These are phyloP conservation scores for Penicillium taxi DNA, from an alignment of 495 filamentous ascomycete genomes.

Conservation along the genomic window DNA sequence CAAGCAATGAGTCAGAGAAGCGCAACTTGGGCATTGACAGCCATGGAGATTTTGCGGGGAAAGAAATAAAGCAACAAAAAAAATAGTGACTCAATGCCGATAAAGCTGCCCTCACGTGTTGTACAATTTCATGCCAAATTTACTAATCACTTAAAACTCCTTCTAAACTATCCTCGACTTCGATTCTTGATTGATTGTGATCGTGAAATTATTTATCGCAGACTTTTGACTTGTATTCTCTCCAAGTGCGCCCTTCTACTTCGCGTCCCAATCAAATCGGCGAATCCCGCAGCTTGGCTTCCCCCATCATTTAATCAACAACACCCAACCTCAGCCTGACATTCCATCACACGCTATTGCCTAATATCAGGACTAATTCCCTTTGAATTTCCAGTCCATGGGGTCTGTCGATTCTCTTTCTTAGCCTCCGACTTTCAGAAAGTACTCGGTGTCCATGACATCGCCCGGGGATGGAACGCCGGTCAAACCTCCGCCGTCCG, in stretches of 20 bases:
- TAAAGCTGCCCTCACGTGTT: slow-evolving; percentile 25
- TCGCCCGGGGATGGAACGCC: slow-evolving; percentile 53
- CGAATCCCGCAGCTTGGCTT: slow-evolving; percentile 22
- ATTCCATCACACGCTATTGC: slow-evolving; percentile 6
- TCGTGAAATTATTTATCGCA: too few species aligned
- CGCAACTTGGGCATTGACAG: slow-evolving; percentile 21
- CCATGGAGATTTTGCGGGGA: slow-evolving; percentile 6
- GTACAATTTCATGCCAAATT: too few species aligned
- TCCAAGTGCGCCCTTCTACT: background rate
- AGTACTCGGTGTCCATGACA: slow-evolving; percentile 49
- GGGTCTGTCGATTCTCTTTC: slow-evolving; percentile 18
- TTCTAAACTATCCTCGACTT: too few species aligned
- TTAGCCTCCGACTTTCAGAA: slow-evolving; percentile 13
- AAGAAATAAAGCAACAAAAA: slow-evolving; percentile 1
- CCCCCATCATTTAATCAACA: slow-evolving; percentile 23
- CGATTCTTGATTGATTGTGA: too few species aligned
- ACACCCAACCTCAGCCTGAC: slow-evolving; percentile 10
- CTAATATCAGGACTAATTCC: too few species aligned
- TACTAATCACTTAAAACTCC: too few species aligned
- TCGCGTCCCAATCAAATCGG: background rate
- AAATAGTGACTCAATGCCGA: slow-evolving; percentile 12
- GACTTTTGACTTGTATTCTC: slow-evolving; percentile 8
- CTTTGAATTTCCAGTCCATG: slow-evolving; percentile 24
- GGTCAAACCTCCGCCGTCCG: slow-evolving; percentile 51
- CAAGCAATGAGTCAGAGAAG: slow-evolving; percentile 10